Evolutionary conservation across 73 alveolate species (phyloP).

Genomic region (Stentor roeselii): DNA sequence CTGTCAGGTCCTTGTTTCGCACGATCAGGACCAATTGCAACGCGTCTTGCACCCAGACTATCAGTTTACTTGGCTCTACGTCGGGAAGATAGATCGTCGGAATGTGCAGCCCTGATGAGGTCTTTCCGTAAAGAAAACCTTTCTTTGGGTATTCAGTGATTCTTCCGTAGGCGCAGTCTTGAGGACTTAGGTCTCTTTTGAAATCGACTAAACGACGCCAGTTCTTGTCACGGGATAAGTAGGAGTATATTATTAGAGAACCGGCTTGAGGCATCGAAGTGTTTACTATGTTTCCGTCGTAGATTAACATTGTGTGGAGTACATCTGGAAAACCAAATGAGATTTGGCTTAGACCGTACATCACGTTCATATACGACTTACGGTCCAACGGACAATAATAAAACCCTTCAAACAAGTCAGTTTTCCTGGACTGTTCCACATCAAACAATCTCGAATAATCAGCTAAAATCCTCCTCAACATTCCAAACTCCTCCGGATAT

Average conservation of each 20-base stretch:
- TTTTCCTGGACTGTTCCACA: background rate
- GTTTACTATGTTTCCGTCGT: background rate
- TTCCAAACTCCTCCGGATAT: constrained; percentile 2
- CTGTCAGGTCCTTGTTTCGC: background rate
- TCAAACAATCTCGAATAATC: background rate
- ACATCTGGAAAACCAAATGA: background rate
- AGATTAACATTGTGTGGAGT: background rate
- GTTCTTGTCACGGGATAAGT: background rate
- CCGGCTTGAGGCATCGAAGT: background rate
- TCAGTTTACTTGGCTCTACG: background rate
- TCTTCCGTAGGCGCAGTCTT: background rate
- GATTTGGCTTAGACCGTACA: background rate
- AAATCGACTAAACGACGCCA: background rate
- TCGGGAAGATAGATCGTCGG: background rate
- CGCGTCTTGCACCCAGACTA: background rate
- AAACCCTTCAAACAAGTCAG: constrained; percentile 21
- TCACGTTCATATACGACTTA: constrained; percentile 3
- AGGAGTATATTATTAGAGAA: background rate
- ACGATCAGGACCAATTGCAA: constrained; percentile 9
- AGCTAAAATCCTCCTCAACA: background rate
- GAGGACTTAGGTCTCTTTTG: constrained; percentile 12
- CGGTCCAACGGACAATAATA: constrained; percentile 21
- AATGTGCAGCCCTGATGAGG: background rate
- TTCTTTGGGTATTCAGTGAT: background rate
- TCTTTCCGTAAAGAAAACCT: constrained; percentile 20